Base-by-base conservation (phyloP, 257 asterid species). In the Solanum ossicruentum region DNA sequence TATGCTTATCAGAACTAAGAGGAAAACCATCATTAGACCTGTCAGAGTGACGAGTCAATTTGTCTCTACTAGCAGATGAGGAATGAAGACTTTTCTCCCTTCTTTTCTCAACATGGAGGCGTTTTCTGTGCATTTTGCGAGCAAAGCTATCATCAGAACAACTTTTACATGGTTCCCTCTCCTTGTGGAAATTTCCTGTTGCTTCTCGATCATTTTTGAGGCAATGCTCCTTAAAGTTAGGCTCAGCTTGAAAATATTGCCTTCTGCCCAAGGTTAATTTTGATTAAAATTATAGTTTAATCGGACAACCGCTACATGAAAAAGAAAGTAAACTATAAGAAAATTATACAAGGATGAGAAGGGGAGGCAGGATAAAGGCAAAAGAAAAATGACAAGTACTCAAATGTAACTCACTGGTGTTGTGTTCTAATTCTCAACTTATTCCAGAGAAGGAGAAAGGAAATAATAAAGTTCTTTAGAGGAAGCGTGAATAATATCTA, bases 141-240 rank as follows among this genome's bases (percentile, higher is more conserved):
- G 54, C 86, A 75, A 84, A 82, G 85, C 92, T 88, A 83, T 93
- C 94, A 52, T 88, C 95, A n/a, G 94, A 94, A 88, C 84, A 85
- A 85, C 90, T 87, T 58, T n/a, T 81, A 85, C 89, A 88, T 56
- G 79, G 83, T 77, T 90, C 91, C 89, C 79, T 86, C 49, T 87
- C 92, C 84, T 83, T 87, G 81, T 61, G 89, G 91, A 66, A 60
- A 85, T 88, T 51, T 36, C 67, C 80, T 26, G 85, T 67, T 67
- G 58, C 51, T 85, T 89, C 86, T 88, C 90, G 89, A 82, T 86
- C 84, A 57, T 43, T 83, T 39, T 60, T 85, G 66, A 51, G 69
- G 66, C 83, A 56, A 85, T 60, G 83, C 88, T 87, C 91, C 55
- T 87, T 84, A 85, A 87, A 84, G 84, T 57, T 87, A 55, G 86